phyloP scores from a whole-genome alignment of 306 rosid species.

The Lathyrus aphaca region DNA sequence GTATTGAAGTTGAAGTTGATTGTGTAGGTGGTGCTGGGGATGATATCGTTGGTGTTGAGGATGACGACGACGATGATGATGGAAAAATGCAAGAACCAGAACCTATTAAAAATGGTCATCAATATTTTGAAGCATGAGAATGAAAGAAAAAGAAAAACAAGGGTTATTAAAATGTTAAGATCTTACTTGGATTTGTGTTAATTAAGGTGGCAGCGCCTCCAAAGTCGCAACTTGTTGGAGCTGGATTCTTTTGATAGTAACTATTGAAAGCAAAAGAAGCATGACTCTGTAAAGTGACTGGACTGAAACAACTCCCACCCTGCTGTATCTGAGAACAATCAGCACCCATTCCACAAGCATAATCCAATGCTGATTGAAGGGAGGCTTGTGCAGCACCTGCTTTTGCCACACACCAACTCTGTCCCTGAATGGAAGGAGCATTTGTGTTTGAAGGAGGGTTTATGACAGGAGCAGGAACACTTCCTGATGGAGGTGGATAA shows the following conservation, averaged over 20 bases:
- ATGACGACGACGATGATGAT: slow-evolving; percentile 47
- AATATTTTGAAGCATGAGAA: slow-evolving; percentile 1
- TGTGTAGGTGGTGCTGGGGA: slow-evolving; percentile 48
- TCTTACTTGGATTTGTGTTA: slow-evolving; percentile 83
- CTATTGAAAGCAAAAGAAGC: slow-evolving; percentile 94
- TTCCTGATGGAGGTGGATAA: slow-evolving; percentile 72
- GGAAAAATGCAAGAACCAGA: slow-evolving; percentile 67
- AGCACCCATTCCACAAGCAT: slow-evolving; percentile 83
- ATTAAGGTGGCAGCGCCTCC: slow-evolving; percentile 80
- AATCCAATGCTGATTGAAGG: slow-evolving; percentile 85
- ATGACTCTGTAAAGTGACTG: slow-evolving; percentile 75
- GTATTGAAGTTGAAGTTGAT: slow-evolving; percentile 30
- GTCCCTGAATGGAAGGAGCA: slow-evolving; percentile 71
- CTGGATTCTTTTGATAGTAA: slow-evolving; percentile 89
- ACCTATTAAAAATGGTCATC: slow-evolving; percentile 48
- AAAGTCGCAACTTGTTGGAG: slow-evolving; percentile 85
- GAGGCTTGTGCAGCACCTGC: slow-evolving; percentile 60
- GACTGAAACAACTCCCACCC: slow-evolving; percentile 77
- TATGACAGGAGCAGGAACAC: slow-evolving; percentile 67
- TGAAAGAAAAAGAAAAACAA: not conserved
- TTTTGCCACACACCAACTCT: slow-evolving; percentile 92
- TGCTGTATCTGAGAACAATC: slow-evolving; percentile 91
- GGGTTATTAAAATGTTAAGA: slow-evolving; percentile 6
- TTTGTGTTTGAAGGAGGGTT: slow-evolving; percentile 56
- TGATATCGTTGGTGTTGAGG: slow-evolving; percentile 37